Conservation (phyloP, 345 rosid species). For the Angophora floribunda region DNA sequence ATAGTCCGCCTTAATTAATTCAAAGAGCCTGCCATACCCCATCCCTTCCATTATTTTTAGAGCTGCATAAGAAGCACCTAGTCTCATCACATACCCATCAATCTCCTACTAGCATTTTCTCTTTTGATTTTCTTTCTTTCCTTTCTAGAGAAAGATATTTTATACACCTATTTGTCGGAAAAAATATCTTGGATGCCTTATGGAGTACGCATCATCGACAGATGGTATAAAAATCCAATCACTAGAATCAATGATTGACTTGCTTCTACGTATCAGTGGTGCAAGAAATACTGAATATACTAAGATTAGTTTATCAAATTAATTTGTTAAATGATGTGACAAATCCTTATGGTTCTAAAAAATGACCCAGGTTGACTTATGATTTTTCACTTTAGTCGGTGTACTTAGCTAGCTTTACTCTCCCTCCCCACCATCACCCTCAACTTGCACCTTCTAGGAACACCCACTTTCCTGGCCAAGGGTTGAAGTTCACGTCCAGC, state of each 20-base stretch:
- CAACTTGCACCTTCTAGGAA: neutral
- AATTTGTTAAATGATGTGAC: neutral
- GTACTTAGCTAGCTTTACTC: neutral
- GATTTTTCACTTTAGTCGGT: neutral
- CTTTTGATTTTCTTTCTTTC: neutral
- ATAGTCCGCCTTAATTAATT: neutral
- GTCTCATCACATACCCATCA: neutral
- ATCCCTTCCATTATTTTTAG: neutral
- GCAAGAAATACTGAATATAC: neutral
- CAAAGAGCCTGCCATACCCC: neutral
- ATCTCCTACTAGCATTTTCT: neutral
- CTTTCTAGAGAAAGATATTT: neutral
- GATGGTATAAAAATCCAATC: neutral
- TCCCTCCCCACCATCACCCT: neutral
- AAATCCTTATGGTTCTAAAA: neutral
- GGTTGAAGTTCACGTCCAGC: neutral
- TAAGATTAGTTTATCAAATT: neutral
- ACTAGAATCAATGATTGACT: neutral
- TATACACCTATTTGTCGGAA: neutral
- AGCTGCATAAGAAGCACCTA: neutral
- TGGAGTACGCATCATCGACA: neutral
- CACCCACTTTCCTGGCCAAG: neutral
- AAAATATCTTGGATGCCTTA: neutral
- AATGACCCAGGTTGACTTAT: neutral
- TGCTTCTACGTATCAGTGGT: rapidly evolving